Evolutionary conservation across 768 basidiomycete genomes (phyloP).

Genomic region (Mycena indigotica): DNA sequence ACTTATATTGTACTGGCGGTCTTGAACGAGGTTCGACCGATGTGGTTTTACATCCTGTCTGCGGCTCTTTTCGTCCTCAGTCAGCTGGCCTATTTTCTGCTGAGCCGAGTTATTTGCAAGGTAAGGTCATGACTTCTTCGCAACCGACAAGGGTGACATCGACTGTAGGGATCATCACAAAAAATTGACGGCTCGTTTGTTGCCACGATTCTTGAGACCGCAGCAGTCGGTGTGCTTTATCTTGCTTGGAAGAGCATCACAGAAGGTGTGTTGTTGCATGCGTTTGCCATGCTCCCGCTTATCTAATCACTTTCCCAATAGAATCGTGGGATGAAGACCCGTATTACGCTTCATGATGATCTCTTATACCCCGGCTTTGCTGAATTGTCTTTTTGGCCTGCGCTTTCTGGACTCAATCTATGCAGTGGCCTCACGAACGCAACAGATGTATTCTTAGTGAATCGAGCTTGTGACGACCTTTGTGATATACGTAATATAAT

Average conservation of each 20-base stretch:
- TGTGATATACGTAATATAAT: slow-evolving; percentile 17
- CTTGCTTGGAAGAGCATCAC: slow-evolving; percentile 73
- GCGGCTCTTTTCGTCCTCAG: slow-evolving; percentile 76
- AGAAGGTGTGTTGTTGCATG: slow-evolving; percentile 50
- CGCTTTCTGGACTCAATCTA: background rate
- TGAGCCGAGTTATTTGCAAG: slow-evolving; percentile 76
- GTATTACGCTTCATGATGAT: slow-evolving; percentile 45
- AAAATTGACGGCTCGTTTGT: slow-evolving; percentile 87
- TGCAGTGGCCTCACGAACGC: background rate
- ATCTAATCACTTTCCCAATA: slow-evolving; percentile 16
- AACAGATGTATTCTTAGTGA: slow-evolving; percentile 4
- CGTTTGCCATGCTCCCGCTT: background rate
- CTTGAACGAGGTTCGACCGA: slow-evolving; percentile 78
- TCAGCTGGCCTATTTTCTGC: slow-evolving; percentile 83
- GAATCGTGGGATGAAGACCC: slow-evolving; percentile 55
- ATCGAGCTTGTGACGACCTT: slow-evolving; percentile 3
- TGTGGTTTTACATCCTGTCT: slow-evolving; percentile 75
- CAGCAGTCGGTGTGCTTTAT: slow-evolving; percentile 56
- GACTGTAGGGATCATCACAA: slow-evolving; percentile 10
- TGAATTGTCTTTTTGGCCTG: background rate
- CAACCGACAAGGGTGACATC: slow-evolving; percentile 63
- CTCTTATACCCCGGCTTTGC: background rate
- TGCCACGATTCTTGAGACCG: slow-evolving; percentile 70
- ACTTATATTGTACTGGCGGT: slow-evolving; percentile 74
- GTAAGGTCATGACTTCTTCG: slow-evolving; percentile 31